phyloP scores from a whole-genome alignment of 306 rosid species.

The Ammopiptanthus mongolicus region DNA sequence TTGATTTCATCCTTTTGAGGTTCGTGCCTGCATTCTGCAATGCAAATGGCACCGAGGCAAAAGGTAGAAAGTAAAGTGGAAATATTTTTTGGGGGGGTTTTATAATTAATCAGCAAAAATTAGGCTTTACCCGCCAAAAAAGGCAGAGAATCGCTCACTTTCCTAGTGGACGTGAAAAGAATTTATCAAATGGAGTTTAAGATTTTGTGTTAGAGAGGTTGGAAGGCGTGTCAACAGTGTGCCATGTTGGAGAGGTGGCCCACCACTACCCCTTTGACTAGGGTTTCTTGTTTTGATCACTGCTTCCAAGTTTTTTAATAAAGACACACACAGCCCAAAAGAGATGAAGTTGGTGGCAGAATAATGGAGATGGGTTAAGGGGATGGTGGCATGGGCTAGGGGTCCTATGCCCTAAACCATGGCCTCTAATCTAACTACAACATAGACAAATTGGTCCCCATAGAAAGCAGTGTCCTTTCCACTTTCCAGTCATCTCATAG shows the following conservation, averaged over 20 bases:
- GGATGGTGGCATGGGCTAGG: conserved; percentile 3
- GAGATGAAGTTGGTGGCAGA: conserved; percentile 54
- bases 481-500: background rate
- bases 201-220: conserved; percentile 8
- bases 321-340: background rate
- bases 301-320: conserved; percentile 18
- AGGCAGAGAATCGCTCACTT: conserved; percentile 36
- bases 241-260: conserved; percentile 42
- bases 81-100: conserved; percentile 11
- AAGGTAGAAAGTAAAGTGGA: conserved; percentile 40
- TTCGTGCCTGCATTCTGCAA: conserved; percentile 11
- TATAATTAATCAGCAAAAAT: background rate
- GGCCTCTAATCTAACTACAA: background rate
- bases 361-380: conserved; percentile 28
- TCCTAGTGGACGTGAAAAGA: conserved; percentile 75
- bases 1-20: conserved; percentile 30
- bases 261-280: conserved; percentile 54
- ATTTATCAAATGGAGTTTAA: conserved; percentile 56
- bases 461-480: background rate
- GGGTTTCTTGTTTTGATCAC: conserved; percentile 28
- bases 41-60: background rate
- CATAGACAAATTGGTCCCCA: background rate
- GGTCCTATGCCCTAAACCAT: background rate
- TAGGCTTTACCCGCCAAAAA: conserved; percentile 63
- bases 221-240: conserved; percentile 27